Evolutionary conservation across 495 filamentous ascomycete species (phyloP).

Genomic region (Aspergillus conjunctus): DNA sequence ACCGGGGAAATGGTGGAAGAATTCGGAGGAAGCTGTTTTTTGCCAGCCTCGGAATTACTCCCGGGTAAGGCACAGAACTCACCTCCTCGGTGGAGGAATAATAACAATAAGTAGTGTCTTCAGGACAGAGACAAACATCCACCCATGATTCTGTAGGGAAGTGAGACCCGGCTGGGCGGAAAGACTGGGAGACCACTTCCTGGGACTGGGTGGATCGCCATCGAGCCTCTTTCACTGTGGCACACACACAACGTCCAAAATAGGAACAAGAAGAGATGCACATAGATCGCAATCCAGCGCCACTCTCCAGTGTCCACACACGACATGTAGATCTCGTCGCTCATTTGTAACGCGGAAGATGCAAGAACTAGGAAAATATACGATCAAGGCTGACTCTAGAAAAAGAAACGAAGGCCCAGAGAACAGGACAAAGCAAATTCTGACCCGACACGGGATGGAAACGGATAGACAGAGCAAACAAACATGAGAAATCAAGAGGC

Average conservation of each 20-base stretch:
- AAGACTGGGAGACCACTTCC: not conserved
- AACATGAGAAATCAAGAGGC: conserved; percentile 4
- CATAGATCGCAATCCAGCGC: not conserved
- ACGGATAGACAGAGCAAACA: conserved; percentile 8
- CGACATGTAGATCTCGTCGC: too few relatives aligned
- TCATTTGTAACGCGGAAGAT: too few relatives aligned
- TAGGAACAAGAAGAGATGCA: not conserved
- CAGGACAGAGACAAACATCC: not conserved
- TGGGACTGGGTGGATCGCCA: too few relatives aligned
- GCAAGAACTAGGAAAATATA: too few relatives aligned
- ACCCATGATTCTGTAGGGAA: not conserved
- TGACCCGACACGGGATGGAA: not conserved
- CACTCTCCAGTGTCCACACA: too few relatives aligned
- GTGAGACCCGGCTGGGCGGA: not conserved
- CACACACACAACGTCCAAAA: not conserved
- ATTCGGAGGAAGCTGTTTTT: too few relatives aligned
- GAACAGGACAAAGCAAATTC: conserved; percentile 1
- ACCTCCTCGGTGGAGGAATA: too few relatives aligned
- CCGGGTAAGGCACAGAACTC: too few relatives aligned
- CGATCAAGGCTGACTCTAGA: conserved; percentile 3
- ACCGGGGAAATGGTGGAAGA: too few relatives aligned
- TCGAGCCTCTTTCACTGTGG: too few relatives aligned
- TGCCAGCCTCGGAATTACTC: too few relatives aligned
- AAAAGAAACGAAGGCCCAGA: conserved; percentile 2
- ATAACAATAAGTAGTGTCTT: too few relatives aligned